These are phyloP conservation scores for Aspergillus proliferans DNA, from an alignment of 2,329 filamentous ascomycete genomes.

Conservation along the genomic window DNA sequence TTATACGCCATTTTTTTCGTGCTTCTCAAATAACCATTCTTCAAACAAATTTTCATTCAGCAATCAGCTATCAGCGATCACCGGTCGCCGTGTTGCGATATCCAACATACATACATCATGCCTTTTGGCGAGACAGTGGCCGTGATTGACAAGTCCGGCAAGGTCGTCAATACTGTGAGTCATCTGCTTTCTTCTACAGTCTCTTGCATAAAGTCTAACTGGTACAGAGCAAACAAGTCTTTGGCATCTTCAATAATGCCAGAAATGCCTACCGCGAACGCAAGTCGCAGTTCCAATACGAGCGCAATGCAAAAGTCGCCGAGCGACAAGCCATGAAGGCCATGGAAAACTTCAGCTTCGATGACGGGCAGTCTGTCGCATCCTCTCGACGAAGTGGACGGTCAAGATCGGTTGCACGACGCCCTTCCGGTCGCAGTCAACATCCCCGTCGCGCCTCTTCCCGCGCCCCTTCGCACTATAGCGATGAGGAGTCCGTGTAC, in stretches of 20 bases:
- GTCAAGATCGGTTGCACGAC: conserved; percentile 16
- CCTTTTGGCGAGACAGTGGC: conserved; percentile 65
- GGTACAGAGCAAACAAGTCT: conserved; percentile 74
- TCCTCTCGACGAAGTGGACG: conserved; percentile 38
- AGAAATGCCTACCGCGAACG: conserved; percentile 81
- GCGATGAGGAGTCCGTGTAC: no score
- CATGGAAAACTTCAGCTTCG: conserved; percentile 45
- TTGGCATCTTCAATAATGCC: conserved; percentile 87
- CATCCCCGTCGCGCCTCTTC: conserved; percentile 8
- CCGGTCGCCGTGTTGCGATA: background rate
- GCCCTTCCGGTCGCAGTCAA: conserved; percentile 24
- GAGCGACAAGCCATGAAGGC: conserved; percentile 56
- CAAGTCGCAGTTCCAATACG: conserved; percentile 72
- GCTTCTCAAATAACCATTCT: conserved; percentile 8
- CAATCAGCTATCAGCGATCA: background rate
- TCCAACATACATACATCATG: conserved; percentile 13
- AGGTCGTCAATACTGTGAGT: conserved; percentile 80
- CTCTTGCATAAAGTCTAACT: background rate
- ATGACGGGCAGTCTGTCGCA: conserved; percentile 41
- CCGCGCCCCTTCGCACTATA: no score
- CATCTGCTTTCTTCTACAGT: background rate
- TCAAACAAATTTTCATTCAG: background rate
- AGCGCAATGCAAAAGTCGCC: conserved; percentile 55
- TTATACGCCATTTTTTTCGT: background rate
- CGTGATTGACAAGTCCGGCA: conserved; percentile 84